Evolutionary conservation across 1,284 basidiomycete species (phyloP), one percentile per base, ranked within the genome.

Genomic region (Naganishia albida): DNA sequence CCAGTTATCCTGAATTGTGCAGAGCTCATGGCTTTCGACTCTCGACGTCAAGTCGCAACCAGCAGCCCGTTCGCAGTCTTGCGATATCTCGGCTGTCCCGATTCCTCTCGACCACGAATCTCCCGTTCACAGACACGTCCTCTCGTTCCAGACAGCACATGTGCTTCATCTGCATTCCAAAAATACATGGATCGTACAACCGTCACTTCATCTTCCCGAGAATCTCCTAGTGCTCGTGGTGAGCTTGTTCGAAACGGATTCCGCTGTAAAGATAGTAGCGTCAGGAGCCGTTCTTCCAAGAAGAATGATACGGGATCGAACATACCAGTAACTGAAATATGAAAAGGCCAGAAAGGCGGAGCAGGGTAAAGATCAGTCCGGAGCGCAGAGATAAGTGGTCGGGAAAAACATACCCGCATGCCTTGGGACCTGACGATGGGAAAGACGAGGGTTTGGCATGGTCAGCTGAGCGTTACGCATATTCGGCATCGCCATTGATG

Each of bases 271-370:
- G 10, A 3, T 38, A 30, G n/a, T 4, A 42, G 39, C 40, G 13
- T 34, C 15, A 28, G 51, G 4, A 18, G 12, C 39, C 39, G 16
- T 7, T 12, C 16, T 8, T 2, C n/a, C 20, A 2, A 4, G 42
- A 34, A 60, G 26, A 23, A n/a, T 46, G 10, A n/a, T 18, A 26
- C 67, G 10, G 34, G 48, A 39, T 25, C 38, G n/a, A 42, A 81
- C 89, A 72, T 75, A 92, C 91, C 91, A 94, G 80, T 94, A 94
- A 73, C 88, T 90, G 76, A 64, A 74, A 54, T 48, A 59, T 70
- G 10, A 20, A 48, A 48, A 48, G 62, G 38, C 68, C 56, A 70
- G 59, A 69, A 10, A 54, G 70, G 52, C 68, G 62, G 39, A 30
- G 54, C 60, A 38, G 63, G 64, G 62, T 66, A 66, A 38, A 48